Base-by-base conservation (phyloP, 108 stramenopile species). In the Cyclotella baltica region DNA sequence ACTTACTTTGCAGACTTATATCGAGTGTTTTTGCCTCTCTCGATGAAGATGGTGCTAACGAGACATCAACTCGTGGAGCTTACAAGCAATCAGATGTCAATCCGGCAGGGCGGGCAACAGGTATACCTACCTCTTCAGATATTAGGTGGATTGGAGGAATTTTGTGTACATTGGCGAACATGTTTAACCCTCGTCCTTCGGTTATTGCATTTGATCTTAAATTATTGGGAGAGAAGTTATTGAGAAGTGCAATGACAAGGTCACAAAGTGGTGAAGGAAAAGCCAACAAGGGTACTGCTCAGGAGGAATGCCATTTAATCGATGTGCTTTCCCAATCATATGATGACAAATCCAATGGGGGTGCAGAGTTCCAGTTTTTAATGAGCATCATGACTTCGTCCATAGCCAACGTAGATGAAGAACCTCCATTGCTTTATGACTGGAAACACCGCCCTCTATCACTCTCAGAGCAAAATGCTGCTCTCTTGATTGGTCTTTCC, bases 401-500 rank as follows among this genome's bases (percentile, higher is more conserved):
- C 18, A 46, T 81, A 28, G 72, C 61, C 5, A 71, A 53, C 11
- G 5, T 20, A 1, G 62, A 53, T 22, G 28, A 68, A 6, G 23
- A 72, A 22, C 46, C 64, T 15, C 30, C 64, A 27, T 8, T 66
- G 50, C 47, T 70, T 18, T 27, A 55, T 36, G 29, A 38, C 46
- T 81, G 80, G 80, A 48, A 70, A 70, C 73, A 68, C 28, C 80
- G 80, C 30, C 67, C 67, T 40, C 65, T 74, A 10, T 62, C 68
- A 22, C 22, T 74, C 15, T 30, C 61, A n/a, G 80, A 74, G 36
- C 80, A 81, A 70, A 55, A 36, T 57, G 27, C 67, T 55, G 72
- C 64, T 18, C 62, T 81, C 13, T 70, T 81, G 31, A 27, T 81
- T 74, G 73, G 80, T 34, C 66, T 81, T 1, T 64, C 80, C 2